Percentiles rank a stretch among this genome's conserved stretches.
phyloP scores from a whole-genome alignment of 2,329 filamentous ascomycete species.

The Phaeosphaeriaceae sp. region DNA sequence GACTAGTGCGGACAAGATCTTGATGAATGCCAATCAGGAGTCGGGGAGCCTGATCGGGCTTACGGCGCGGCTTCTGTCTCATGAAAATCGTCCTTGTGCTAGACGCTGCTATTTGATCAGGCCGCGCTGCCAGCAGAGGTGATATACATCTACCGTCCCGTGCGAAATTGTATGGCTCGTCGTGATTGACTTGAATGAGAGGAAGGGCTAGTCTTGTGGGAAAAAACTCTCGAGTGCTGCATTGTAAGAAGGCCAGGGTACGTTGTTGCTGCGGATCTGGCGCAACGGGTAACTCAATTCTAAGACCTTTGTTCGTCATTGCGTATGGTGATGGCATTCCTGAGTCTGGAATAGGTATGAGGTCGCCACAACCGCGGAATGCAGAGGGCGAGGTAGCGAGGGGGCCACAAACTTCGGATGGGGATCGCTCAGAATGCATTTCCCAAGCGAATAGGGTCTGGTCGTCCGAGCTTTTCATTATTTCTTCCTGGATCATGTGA shows the following conservation, averaged over 20 bases:
- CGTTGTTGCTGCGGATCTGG: neutral
- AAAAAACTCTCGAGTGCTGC: neutral
- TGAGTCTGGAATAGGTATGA: neutral
- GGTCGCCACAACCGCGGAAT: neutral
- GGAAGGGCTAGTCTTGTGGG: neutral
- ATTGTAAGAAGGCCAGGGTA: neutral
- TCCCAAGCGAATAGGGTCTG: slow-evolving; percentile 3
- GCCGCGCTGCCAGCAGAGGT: neutral
- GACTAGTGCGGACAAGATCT: neutral
- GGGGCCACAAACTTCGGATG: neutral
- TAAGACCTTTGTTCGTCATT: slow-evolving; percentile 1
- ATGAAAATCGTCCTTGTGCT: neutral
- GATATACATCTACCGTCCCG: neutral
- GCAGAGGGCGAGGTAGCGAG: neutral
- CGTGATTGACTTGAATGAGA: neutral
- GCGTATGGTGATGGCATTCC: neutral
- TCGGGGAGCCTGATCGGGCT: neutral
- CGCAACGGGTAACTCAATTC: neutral
- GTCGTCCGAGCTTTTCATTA: slow-evolving; percentile 3
- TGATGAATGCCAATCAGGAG: neutral
- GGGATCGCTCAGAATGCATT: neutral
- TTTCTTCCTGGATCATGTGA: neutral
- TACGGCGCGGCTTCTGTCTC: neutral
- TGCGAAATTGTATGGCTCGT: neutral
- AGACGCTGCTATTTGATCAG: neutral